Evolutionary conservation across 2,329 filamentous ascomycete genomes (phyloP).

Genomic region (Calonectria pseudoreteaudii): DNA sequence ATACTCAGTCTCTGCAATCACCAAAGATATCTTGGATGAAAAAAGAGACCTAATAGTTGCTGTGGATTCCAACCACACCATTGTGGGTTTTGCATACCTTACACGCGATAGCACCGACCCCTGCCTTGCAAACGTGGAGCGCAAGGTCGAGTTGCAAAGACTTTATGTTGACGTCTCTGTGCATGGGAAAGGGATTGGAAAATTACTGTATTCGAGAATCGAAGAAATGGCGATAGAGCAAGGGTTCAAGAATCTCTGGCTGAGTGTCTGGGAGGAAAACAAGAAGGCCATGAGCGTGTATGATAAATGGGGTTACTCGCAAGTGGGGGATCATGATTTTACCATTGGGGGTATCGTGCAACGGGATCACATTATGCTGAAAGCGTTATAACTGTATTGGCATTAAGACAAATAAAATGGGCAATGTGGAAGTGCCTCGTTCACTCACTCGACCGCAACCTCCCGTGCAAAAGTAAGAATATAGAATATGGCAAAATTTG

Average conservation of each 20-base stretch:
- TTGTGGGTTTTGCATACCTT: constrained; percentile 57
- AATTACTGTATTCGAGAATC: constrained; percentile 42
- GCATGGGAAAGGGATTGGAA: constrained; percentile 55
- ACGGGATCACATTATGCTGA: constrained; percentile 56
- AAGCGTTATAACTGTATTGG: constrained; percentile 26
- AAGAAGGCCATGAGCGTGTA: constrained; percentile 52
- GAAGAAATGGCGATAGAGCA: constrained; percentile 50
- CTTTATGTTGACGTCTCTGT: constrained; percentile 52
- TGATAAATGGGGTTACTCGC: constrained; percentile 53
- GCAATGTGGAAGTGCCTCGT: too few species aligned
- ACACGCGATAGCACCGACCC: constrained; percentile 52
- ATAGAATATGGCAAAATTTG: too few species aligned
- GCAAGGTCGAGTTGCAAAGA: constrained; percentile 55
- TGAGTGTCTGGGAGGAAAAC: constrained; percentile 63
- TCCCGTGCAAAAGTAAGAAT: too few species aligned
- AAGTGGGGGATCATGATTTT: constrained; percentile 56
- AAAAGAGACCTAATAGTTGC: constrained; percentile 45
- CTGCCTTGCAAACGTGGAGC: constrained; percentile 46
- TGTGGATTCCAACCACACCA: constrained; percentile 9
- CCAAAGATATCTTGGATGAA: constrained; percentile 36
- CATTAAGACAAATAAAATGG: background rate
- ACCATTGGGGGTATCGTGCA: constrained; percentile 54
- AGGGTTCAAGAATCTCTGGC: constrained; percentile 55
- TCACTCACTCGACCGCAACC: too few species aligned
- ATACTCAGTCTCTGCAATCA: constrained; percentile 50